Evolutionary conservation across 768 basidiomycete genomes (phyloP), one percentile per base, ranked within the genome.

Genomic region (Suillus cothurnatus): DNA sequence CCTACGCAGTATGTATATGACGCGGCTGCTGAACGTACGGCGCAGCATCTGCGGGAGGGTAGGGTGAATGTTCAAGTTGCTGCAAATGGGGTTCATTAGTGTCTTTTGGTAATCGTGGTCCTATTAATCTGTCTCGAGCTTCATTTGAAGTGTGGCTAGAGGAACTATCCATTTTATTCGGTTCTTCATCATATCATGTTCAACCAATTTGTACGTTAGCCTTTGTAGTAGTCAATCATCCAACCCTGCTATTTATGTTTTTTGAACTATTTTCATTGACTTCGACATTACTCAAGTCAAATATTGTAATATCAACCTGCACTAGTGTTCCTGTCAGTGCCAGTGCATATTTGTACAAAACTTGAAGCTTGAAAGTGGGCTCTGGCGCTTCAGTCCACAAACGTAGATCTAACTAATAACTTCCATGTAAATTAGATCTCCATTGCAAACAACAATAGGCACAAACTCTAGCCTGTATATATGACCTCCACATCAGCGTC

Each of bases 1-100:
- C 85, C 87, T 3, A 82, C 87, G 31, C 85, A 85, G 17, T 95
- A 90, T 76, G 93, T 91, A n/a, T 97, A 97, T 74, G 95, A 97
- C 73, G 95, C 95, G 0, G 93, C 90, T 6, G 93, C 93, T 31
- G 94, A 97, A 75, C 85, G 92, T 67, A 86, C 87, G 61, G 80
- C 85, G 68, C 82, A 88, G 78, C 81, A 86, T 64, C 80, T 90
- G 61, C 77, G 78, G 64, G 82, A 86, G 67, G 82, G 77, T 31
- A 63, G 56, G 41, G 66, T 62, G 43, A 64, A 61, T 26, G 47
- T 76, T 39, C 38, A 39, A 39, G 38, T 39, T 50, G 64, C 80
- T 31, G 80, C 82, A 8, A 84, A 84, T 68, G 84, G 82, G 28
- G 80, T 85, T 61, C 83, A 84, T 74, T 85, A 76, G 69, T 68